These are phyloP conservation scores for Colletotrichum acutatum DNA, from an alignment of 2,329 filamentous ascomycete genomes.

Conservation along the genomic window DNA sequence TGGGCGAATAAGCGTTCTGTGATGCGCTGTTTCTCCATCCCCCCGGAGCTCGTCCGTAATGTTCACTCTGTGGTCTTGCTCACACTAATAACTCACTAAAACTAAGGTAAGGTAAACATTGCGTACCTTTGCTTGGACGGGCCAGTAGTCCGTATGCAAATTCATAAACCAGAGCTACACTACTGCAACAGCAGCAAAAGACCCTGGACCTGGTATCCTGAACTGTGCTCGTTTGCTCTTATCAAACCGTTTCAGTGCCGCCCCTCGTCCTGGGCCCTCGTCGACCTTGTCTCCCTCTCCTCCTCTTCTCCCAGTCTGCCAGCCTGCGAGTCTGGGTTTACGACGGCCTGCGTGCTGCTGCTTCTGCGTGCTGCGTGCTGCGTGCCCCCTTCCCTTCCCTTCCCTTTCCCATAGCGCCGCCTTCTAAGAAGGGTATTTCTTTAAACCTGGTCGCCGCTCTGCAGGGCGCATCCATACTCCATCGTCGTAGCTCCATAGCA, in stretches of 20 bases:
- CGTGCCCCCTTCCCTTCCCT: slow-evolving; percentile 25
- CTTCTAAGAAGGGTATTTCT: slow-evolving; percentile 36
- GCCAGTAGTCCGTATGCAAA: slow-evolving; percentile 7
- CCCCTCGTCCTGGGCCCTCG: slow-evolving; percentile 21
- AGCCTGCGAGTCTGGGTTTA: neutral
- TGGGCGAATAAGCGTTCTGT: neutral
- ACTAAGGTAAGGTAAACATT: neutral
- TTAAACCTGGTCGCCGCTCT: slow-evolving; percentile 33
- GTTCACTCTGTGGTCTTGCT: neutral
- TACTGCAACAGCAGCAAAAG: slow-evolving; percentile 11
- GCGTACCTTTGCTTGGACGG: neutral
- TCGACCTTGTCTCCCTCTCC: slow-evolving; percentile 17
- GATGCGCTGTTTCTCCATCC: slow-evolving; percentile 9
- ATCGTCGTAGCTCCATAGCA: slow-evolving; percentile 37
- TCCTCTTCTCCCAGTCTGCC: neutral
- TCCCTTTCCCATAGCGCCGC: slow-evolving; percentile 35
- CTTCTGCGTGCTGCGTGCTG: neutral
- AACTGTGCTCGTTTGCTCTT: slow-evolving; percentile 32
- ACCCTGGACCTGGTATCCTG: slow-evolving; percentile 23
- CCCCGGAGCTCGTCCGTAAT: neutral
- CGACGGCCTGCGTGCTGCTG: neutral
- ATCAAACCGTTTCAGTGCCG: slow-evolving; percentile 35
- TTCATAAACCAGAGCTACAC: slow-evolving; percentile 29
- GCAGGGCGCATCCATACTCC: slow-evolving; percentile 37
- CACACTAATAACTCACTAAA: neutral